These are phyloP conservation scores for Cucumis cinereus DNA, from an alignment of 306 rosid genomes.

Conservation along the genomic window DNA sequence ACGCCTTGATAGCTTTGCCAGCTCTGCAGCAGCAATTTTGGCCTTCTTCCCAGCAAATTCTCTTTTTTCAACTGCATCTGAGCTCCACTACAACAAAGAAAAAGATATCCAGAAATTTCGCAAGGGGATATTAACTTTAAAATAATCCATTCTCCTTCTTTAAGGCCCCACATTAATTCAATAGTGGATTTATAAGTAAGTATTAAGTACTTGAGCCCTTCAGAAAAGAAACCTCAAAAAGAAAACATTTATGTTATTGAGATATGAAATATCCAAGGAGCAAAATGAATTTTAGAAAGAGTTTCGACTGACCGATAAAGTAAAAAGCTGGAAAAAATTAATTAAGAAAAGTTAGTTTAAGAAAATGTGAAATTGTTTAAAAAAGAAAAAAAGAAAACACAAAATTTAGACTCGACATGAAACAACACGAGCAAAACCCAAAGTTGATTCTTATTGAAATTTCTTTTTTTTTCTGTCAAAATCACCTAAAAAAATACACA, in stretches of 20 bases:
- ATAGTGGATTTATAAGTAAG: background rate
- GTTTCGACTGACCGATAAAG: background rate
- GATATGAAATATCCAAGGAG: background rate
- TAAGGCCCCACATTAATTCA: background rate
- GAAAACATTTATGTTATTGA: background rate
- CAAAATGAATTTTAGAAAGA: background rate
- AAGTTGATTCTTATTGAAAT: background rate
- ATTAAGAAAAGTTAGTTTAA: too few species aligned
- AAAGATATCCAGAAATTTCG: conserved; percentile 8
- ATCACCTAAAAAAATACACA: background rate
- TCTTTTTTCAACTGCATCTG: conserved; percentile 68
- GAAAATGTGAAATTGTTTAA: too few species aligned
- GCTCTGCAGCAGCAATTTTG: conserved; percentile 93
- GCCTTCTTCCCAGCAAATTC: conserved; percentile 90
- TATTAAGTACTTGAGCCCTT: background rate
- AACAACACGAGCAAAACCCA: background rate
- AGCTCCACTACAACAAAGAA: conserved; percentile 61
- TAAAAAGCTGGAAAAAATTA: too few species aligned
- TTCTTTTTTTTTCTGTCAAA: background rate
- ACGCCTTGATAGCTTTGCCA: conserved; percentile 67
- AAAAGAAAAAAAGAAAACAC: too few species aligned
- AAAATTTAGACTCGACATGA: background rate
- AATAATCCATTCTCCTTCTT: background rate
- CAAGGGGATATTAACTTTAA: background rate
- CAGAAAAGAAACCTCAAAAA: background rate